phyloP scores from a whole-genome alignment of 192 early-diverging fungal species.

The Thoreauomyces humboldtii region DNA sequence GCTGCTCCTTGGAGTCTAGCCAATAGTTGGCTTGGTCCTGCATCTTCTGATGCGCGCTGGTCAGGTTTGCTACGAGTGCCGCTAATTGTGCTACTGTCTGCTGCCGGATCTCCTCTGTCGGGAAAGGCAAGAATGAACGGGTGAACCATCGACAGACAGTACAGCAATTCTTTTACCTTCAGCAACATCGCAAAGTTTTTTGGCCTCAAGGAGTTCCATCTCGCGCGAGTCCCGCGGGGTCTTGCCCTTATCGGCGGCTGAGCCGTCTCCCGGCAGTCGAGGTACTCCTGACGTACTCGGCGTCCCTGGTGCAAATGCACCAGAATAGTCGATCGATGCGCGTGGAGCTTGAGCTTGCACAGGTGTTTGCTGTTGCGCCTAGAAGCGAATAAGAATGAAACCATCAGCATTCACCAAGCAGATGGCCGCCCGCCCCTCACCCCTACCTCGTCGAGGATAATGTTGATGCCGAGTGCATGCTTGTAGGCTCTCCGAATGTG shows the following conservation, averaged over 20 bases:
- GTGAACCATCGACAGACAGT: too few relatives aligned
- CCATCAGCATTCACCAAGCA: too few relatives aligned
- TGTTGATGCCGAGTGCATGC: conserved; percentile 27
- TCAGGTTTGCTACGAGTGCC: conserved; percentile 33
- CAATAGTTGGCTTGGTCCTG: conserved; percentile 58
- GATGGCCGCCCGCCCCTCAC: too few relatives aligned
- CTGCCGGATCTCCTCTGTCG: conserved; percentile 45
- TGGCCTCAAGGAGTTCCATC: conserved; percentile 46
- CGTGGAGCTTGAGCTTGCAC: background rate
- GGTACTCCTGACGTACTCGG: conserved; percentile 10
- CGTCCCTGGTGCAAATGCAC: background rate
- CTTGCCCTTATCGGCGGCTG: background rate
- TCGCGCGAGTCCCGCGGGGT: conserved; percentile 32
- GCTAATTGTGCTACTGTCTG: conserved; percentile 39
- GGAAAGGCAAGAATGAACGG: background rate
- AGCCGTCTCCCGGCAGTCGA: background rate
- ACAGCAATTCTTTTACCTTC: conserved; percentile 50
- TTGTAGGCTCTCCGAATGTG: conserved; percentile 34
- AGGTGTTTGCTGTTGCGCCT: background rate
- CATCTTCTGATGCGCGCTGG: conserved; percentile 35
- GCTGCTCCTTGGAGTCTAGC: conserved; percentile 58
- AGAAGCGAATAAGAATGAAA: background rate
- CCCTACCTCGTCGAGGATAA: conserved; percentile 32
- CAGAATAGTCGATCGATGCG: background rate
- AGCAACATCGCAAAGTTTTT: conserved; percentile 38